Evolutionary conservation across 148 eudicot species (phyloP).

Genomic region (Rhododendron ferrugineum): DNA sequence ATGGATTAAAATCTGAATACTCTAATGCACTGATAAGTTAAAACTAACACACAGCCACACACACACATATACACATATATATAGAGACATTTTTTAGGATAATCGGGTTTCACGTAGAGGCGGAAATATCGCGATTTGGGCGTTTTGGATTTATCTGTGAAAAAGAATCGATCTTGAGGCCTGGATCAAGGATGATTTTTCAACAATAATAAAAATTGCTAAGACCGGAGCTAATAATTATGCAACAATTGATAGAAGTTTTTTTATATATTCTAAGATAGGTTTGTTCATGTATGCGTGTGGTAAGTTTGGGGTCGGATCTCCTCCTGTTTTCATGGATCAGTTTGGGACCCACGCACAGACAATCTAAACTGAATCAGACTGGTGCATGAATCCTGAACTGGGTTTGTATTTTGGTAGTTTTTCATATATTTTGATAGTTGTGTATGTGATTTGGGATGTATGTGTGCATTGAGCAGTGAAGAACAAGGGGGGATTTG

Average conservation of each 20-base stretch:
- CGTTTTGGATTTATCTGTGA: neutral
- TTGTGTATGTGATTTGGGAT: neutral
- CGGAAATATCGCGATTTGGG: neutral
- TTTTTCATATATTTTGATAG: neutral
- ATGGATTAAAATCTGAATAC: neutral
- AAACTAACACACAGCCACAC: neutral
- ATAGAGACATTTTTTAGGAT: neutral
- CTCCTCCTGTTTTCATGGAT: neutral
- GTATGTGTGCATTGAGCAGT: slow-evolving; percentile 29
- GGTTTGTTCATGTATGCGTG: neutral
- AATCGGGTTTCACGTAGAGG: neutral
- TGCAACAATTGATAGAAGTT: neutral
- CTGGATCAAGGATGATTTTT: neutral
- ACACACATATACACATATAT: neutral
- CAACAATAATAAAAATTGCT: neutral
- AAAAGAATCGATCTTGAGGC: neutral
- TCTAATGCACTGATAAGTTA: neutral
- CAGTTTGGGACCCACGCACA: neutral
- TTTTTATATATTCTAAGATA: neutral
- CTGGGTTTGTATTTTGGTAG: neutral
- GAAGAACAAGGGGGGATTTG: slow-evolving; percentile 38
- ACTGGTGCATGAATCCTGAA: neutral
- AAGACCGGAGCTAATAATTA: neutral
- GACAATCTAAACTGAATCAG: neutral
- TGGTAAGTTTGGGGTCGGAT: neutral